Percentiles rank a stretch among this genome's conserved stretches.
phyloP scores from a whole-genome alignment of 139 green algal genomes.

The Auxenochlorella pyrenoidosa region DNA sequence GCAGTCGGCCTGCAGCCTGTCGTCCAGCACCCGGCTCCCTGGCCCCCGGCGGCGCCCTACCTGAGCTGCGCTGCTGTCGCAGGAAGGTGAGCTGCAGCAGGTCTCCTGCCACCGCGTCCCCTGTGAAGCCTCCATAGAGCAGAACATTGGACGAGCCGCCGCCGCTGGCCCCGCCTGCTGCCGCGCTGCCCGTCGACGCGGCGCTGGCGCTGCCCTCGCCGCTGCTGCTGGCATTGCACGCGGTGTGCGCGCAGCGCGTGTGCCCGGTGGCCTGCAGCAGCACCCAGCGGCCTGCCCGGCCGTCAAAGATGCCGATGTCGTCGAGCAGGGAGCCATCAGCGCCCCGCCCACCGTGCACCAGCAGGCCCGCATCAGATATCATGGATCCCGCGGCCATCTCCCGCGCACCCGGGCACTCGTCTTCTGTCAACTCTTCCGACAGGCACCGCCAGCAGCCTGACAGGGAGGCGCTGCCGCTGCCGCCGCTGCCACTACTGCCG shows the following conservation, averaged over 20 bases:
- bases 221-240: conserved; percentile 5
- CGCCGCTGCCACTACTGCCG: neutral
- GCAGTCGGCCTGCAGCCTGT: neutral
- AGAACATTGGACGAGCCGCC: conserved; percentile 42
- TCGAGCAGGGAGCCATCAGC: conserved; percentile 56
- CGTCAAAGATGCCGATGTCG: conserved; percentile 64
- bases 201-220: conserved; percentile 16
- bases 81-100: conserved; percentile 54
- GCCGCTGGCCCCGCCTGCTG: conserved; percentile 16
- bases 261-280: conserved; percentile 54
- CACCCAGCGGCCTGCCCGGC: conserved; percentile 49
- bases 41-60: conserved; percentile 13
- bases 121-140: conserved; percentile 63
- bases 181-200: neutral
- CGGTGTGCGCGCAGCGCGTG: conserved; percentile 63
- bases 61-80: conserved; percentile 22
- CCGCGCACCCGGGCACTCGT: conserved; percentile 27
- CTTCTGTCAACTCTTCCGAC: conserved; percentile 39
- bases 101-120: conserved; percentile 60
- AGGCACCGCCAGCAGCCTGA: conserved; percentile 26
- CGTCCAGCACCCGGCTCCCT: neutral
- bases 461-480: too few relatives aligned
- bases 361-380: conserved; percentile 52
- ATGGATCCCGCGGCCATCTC: conserved; percentile 75
- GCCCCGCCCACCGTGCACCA: conserved; percentile 68